phyloP scores from a whole-genome alignment of 192 early-diverging fungal genomes.

The Coemansia sp. region DNA sequence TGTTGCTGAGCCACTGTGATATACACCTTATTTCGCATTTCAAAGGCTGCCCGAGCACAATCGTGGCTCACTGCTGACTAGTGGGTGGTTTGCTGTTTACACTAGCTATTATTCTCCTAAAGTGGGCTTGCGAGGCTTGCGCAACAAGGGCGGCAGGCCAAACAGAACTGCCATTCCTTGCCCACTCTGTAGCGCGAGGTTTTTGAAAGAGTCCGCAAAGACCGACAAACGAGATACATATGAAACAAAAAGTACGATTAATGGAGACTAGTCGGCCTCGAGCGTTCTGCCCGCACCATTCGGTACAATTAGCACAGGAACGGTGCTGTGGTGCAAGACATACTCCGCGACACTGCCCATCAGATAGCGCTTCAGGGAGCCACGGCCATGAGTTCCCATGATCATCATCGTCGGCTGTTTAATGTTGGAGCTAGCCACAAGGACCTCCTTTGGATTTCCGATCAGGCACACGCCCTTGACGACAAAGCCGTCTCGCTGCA shows the following conservation, averaged over 20 bases:
- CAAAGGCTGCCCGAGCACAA: neutral
- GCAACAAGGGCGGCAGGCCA: neutral
- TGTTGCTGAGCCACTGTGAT: constrained; percentile 1
- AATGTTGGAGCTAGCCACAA: constrained; percentile 45
- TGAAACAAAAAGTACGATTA: constrained; percentile 1
- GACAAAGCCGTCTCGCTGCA: constrained; percentile 49
- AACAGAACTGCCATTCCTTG: neutral
- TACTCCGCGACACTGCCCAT: constrained; percentile 68
- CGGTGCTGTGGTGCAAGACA: constrained; percentile 62
- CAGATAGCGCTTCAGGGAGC: constrained; percentile 61
- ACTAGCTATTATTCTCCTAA: neutral
- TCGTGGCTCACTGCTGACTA: neutral
- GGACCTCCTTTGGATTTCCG: constrained; percentile 51
- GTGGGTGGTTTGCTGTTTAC: no score
- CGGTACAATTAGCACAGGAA: constrained; percentile 67
- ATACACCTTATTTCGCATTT: neutral
- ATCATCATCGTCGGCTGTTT: constrained; percentile 65
- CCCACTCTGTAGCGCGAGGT: neutral
- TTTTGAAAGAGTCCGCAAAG: neutral
- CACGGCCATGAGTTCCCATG: constrained; percentile 69
- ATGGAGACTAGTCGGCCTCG: constrained; percentile 12
- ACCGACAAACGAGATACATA: neutral
- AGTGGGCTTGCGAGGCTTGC: neutral
- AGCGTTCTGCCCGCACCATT: constrained; percentile 30
- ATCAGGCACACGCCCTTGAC: constrained; percentile 51